Evolutionary conservation across 352 stramenopile species (phyloP).

Genomic region (Pythium myriotylum): DNA sequence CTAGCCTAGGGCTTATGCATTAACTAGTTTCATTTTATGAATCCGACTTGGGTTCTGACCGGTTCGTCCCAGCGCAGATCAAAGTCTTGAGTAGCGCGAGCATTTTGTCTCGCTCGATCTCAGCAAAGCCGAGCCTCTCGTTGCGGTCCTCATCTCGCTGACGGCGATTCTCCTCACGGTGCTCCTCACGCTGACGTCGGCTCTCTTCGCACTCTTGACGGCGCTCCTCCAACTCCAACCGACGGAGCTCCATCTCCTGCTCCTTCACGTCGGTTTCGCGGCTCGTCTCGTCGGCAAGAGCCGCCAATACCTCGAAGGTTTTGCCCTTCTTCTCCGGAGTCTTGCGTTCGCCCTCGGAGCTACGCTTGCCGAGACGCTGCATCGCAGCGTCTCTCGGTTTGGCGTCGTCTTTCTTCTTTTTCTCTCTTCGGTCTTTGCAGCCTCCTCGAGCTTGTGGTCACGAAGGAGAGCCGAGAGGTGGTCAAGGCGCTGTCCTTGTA

Average conservation of each 20-base stretch:
- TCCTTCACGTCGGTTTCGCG: neutral
- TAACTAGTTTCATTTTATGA: neutral
- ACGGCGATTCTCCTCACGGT: neutral
- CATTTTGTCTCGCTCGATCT: conserved; percentile 10
- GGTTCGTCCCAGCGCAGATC: too few species aligned
- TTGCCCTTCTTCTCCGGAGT: neutral
- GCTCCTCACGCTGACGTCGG: neutral
- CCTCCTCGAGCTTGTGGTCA: neutral
- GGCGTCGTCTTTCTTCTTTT: neutral
- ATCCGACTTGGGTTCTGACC: too few species aligned
- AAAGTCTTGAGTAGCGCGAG: too few species aligned
- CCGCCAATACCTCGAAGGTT: neutral
- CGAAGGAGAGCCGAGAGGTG: neutral
- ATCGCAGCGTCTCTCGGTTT: neutral
- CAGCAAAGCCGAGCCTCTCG: neutral
- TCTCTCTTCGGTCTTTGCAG: neutral
- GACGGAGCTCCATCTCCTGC: too few species aligned
- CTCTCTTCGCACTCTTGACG: too few species aligned
- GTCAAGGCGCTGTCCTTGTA: neutral
- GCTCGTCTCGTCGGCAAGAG: neutral
- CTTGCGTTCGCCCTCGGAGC: neutral
- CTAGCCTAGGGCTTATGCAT: neutral
- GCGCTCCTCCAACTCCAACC: too few species aligned
- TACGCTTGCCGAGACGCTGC: neutral
- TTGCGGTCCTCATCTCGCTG: conserved; percentile 1